These are phyloP conservation scores for Trichophyton rubrum DNA, from an alignment of 2,329 filamentous ascomycete genomes.

Conservation along the genomic window DNA sequence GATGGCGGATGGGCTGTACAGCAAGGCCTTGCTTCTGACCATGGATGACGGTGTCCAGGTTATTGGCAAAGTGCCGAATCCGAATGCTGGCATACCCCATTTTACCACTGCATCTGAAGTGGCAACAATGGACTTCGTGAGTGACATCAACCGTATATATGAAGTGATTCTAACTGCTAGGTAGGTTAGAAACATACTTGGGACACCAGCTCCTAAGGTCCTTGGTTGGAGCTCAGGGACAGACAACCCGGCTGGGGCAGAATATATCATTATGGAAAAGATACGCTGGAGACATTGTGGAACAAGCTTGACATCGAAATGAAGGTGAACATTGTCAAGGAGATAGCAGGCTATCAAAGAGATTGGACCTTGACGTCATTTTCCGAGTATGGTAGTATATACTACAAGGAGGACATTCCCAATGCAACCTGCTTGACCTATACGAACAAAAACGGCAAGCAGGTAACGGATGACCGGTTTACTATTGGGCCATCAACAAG, in stretches of 20 bases:
- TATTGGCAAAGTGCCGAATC: slow-evolving; percentile 17
- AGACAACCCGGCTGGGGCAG: slow-evolving; percentile 13
- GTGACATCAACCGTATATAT: background rate
- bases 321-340: slow-evolving; percentile 14
- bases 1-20: slow-evolving; percentile 18
- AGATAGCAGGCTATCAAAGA: slow-evolving; percentile 16
- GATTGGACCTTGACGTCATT: slow-evolving; percentile 17
- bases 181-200: background rate
- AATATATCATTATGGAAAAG: slow-evolving; percentile 18
- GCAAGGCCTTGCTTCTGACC: slow-evolving; percentile 16
- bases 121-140: slow-evolving; percentile 17
- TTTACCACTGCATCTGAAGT: slow-evolving; percentile 19
- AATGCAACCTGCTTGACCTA: slow-evolving; percentile 15
- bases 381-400: slow-evolving; percentile 14
- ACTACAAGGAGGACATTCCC: slow-evolving; percentile 16
- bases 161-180: background rate
- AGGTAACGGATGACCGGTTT: slow-evolving; percentile 15
- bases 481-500: slow-evolving; percentile 16
- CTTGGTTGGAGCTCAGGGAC: slow-evolving; percentile 14
- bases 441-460: slow-evolving; percentile 13
- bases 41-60: slow-evolving; percentile 17
- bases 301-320: slow-evolving; percentile 12
- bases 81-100: slow-evolving; percentile 13
- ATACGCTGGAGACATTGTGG: slow-evolving; percentile 12
- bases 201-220: slow-evolving; percentile 5